These are phyloP conservation scores for Hymenoscyphus occultus DNA, from an alignment of 2,329 filamentous ascomycete species.

Conservation along the genomic window DNA sequence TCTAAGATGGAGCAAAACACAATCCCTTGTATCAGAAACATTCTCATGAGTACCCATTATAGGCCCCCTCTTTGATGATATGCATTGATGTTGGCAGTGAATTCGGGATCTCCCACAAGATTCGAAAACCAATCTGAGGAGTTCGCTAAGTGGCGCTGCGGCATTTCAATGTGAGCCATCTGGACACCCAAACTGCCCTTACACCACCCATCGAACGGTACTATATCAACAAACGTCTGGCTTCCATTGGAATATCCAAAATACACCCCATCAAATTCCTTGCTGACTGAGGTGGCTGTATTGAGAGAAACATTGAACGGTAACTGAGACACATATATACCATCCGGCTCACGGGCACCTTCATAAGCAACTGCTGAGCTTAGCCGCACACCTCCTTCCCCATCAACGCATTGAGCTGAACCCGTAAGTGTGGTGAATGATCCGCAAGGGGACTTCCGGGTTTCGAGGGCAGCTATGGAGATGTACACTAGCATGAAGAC, in stretches of 20 bases:
- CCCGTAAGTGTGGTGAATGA: conserved; percentile 31
- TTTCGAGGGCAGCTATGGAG: conserved; percentile 26
- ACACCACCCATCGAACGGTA: not conserved
- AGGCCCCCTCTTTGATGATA: not conserved
- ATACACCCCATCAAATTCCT: not conserved
- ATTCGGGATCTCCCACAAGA: not conserved
- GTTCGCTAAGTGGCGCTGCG: not conserved
- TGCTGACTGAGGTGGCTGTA: not conserved
- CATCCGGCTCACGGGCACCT: not conserved
- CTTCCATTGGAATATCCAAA: not conserved
- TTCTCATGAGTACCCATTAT: too few relatives aligned
- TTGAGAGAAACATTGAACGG: not conserved
- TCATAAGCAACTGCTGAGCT: not conserved
- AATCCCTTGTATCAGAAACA: too few relatives aligned
- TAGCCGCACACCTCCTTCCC: not conserved
- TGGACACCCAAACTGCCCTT: not conserved
- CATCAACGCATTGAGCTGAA: not conserved
- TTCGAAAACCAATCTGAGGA: not conserved
- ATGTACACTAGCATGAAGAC: conserved; percentile 14
- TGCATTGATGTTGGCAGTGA: not conserved
- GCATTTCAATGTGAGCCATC: not conserved
- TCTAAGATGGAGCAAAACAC: too few relatives aligned
- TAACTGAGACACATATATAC: not conserved
- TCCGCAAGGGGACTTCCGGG: conserved; percentile 25
- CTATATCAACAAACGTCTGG: not conserved